Conservation (phyloP, 2,329 filamentous ascomycete genomes). For the Ophiostoma tasmaniense region DNA sequence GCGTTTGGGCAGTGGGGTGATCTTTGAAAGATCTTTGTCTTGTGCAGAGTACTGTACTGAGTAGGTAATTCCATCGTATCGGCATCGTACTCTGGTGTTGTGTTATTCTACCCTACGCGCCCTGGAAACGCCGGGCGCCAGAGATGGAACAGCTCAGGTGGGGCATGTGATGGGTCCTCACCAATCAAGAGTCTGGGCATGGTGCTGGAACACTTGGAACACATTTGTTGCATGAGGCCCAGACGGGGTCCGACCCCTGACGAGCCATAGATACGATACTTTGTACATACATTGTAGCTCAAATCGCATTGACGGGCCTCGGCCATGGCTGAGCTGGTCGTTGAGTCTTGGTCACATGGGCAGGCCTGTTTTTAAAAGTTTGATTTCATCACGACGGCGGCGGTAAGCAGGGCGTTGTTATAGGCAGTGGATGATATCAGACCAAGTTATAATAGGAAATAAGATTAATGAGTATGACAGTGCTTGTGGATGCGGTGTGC, state of each 20-base stretch:
- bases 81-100: not conserved
- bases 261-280: too few species aligned
- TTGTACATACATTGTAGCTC: too few species aligned
- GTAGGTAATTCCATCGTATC: too few species aligned
- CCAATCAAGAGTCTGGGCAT: constrained; percentile 32
- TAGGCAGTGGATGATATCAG: not conserved
- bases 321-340: not conserved
- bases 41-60: not conserved
- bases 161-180: constrained; percentile 24
- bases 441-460: not conserved
- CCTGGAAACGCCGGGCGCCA: constrained; percentile 32
- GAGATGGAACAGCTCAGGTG: constrained; percentile 17
- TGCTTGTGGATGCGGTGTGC: not conserved
- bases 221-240: constrained; percentile 31
- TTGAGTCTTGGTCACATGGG: not conserved
- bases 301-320: not conserved
- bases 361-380: not conserved
- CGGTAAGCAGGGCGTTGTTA: not conserved
- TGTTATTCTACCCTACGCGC: constrained; percentile 30
- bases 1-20: not conserved
- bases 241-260: constrained; percentile 20
- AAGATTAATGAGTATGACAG: not conserved
- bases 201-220: constrained; percentile 30
- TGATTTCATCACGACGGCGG: constrained; percentile 1
- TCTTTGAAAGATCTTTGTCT: not conserved